Conservation (phyloP, 495 filamentous ascomycete genomes). For the Neurospora terricola region DNA sequence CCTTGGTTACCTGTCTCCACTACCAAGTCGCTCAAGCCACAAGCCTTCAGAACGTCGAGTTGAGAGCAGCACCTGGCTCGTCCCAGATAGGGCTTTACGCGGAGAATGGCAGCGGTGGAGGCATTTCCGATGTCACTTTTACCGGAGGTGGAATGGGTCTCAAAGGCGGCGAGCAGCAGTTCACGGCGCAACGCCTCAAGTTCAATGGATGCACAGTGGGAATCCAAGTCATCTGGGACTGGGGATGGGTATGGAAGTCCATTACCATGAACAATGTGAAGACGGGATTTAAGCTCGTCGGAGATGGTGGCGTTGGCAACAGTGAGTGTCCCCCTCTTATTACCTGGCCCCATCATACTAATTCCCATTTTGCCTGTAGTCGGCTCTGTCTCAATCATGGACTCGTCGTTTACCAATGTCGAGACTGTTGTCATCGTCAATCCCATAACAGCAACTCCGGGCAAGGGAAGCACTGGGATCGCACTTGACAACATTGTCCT, state of each 20-base stretch:
- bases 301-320: slow-evolving; percentile 38
- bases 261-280: slow-evolving; percentile 64
- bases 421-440: slow-evolving; percentile 49
- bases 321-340: too few relatives aligned
- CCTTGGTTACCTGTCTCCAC: slow-evolving; percentile 58
- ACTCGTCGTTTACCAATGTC: slow-evolving; percentile 55
- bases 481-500: slow-evolving; percentile 68
- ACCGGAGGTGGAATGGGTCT: slow-evolving; percentile 65
- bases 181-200: slow-evolving; percentile 32
- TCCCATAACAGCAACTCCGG: slow-evolving; percentile 44
- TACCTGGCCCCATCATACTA: too few relatives aligned
- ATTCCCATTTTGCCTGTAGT: slow-evolving; percentile 22
- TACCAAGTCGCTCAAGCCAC: slow-evolving; percentile 92
- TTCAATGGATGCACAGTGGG: slow-evolving; percentile 74
- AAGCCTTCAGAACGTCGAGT: slow-evolving; percentile 70
- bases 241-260: slow-evolving; percentile 72
- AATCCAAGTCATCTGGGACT: slow-evolving; percentile 78
- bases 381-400: slow-evolving; percentile 64
- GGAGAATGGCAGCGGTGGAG: slow-evolving; percentile 79
- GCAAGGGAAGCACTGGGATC: slow-evolving; percentile 50
- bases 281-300: slow-evolving; percentile 61
- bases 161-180: slow-evolving; percentile 58
- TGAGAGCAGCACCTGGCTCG: slow-evolving; percentile 19
- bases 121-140: slow-evolving; percentile 68
- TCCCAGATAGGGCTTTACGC: slow-evolving; percentile 31